Conservation (phyloP, 345 rosid genomes). For the Psidium friedrichsthalianum region DNA sequence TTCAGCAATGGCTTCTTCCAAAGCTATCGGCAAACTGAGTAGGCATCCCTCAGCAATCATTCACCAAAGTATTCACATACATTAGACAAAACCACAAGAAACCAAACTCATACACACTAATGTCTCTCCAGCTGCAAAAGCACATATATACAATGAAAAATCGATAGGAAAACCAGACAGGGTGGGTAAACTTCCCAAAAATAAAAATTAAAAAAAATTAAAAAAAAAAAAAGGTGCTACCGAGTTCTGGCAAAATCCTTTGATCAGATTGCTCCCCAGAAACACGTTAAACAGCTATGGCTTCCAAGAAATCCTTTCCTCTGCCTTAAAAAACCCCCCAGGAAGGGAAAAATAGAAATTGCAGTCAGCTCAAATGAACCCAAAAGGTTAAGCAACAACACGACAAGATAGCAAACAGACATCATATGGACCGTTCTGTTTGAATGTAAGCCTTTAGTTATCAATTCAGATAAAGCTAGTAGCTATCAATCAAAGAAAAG, state of each 20-base stretch:
- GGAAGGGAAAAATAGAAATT: not conserved
- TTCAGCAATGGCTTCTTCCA: not conserved
- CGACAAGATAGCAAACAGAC: not conserved
- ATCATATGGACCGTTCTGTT: not conserved
- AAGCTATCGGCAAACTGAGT: not conserved
- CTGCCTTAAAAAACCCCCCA: not conserved
- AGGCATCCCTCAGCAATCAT: not conserved
- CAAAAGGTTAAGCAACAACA: not conserved
- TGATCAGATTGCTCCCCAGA: not conserved
- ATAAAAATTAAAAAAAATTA: not conserved
- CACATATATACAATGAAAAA: not conserved
- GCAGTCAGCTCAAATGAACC: not conserved
- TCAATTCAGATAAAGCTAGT: not conserved
- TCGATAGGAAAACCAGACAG: not conserved
- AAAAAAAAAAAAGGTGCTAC: not conserved
- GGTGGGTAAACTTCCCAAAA: not conserved
- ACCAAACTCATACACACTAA: not conserved
- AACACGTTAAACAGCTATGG: not conserved
- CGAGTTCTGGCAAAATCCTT: not conserved
- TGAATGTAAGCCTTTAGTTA: not conserved
- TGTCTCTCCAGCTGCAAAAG: not conserved
- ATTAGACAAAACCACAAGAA: not conserved
- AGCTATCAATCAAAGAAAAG: not conserved
- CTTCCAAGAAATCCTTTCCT: not conserved
- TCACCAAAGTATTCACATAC: not conserved